phyloP scores from a whole-genome alignment of 2,329 filamentous ascomycete genomes.

The Fusarium sublunatum region DNA sequence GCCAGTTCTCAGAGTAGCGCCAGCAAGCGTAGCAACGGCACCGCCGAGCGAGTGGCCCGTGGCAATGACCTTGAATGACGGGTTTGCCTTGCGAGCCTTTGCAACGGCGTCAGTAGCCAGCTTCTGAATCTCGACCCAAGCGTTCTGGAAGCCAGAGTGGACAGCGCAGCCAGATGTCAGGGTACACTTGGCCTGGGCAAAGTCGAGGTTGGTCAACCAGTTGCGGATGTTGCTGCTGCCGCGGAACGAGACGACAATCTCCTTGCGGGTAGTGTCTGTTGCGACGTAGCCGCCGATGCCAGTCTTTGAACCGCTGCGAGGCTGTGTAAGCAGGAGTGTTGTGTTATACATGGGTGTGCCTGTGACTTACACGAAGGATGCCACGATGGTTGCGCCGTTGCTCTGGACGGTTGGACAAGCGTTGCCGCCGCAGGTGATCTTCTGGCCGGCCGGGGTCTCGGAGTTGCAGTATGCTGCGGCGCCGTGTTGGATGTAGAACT shows the following conservation, averaged over 20 bases:
- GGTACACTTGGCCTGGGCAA: constrained; percentile 47
- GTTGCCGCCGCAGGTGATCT: constrained; percentile 56
- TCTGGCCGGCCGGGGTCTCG: constrained; percentile 51
- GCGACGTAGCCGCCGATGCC: constrained; percentile 64
- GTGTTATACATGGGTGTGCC: not conserved
- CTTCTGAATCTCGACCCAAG: constrained; percentile 65
- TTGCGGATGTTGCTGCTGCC: constrained; percentile 70
- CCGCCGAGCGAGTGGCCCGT: constrained; percentile 78
- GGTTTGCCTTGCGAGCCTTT: constrained; percentile 58
- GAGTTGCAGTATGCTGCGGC: constrained; percentile 66
- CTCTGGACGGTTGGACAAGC: constrained; percentile 59
- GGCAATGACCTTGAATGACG: constrained; percentile 64
- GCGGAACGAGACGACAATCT: constrained; percentile 70
- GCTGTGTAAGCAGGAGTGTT: constrained; percentile 37
- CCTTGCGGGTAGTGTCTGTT: constrained; percentile 58
- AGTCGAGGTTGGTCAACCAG: constrained; percentile 67
- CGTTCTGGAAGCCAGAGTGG: constrained; percentile 68
- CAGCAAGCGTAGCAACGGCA: constrained; percentile 70
- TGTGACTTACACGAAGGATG: constrained; percentile 54
- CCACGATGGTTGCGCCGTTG: constrained; percentile 57
- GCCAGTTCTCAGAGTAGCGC: constrained; percentile 63
- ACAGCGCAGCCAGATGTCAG: constrained; percentile 59
- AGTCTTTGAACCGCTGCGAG: constrained; percentile 53
- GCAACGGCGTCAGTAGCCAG: constrained; percentile 58
- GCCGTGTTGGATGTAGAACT: constrained; percentile 64